Conservation (phyloP, 148 eudicot species). For the Drosera capensis region DNA sequence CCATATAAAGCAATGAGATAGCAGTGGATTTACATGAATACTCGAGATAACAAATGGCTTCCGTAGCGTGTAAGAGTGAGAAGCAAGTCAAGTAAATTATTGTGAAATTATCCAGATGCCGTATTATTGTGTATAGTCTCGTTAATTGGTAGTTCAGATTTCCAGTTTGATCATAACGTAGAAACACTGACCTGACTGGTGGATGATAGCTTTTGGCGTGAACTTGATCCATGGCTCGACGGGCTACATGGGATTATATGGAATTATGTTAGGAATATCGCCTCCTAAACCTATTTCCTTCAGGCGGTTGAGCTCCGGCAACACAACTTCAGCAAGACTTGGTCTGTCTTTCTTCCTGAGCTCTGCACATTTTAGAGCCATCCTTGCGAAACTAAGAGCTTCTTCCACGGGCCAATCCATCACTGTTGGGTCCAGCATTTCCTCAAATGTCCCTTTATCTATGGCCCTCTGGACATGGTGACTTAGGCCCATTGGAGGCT, state of each 20-base stretch:
- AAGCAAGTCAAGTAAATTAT: no score
- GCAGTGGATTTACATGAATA: no score
- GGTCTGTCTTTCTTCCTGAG: constrained; percentile 18
- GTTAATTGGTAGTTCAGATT: no score
- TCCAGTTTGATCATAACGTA: no score
- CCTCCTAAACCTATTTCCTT: constrained; percentile 1
- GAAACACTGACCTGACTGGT: background rate
- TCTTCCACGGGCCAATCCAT: constrained; percentile 14
- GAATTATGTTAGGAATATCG: background rate
- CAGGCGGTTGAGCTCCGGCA: constrained; percentile 13
- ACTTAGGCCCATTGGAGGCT: constrained; percentile 15
- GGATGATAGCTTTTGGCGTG: background rate
- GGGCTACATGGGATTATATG: background rate
- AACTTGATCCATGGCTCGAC: background rate
- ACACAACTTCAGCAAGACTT: constrained; percentile 9
- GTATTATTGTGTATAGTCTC: no score
- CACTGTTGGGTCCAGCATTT: constrained; percentile 11
- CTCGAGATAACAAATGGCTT: no score
- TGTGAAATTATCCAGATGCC: no score
- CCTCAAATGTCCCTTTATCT: constrained; percentile 7
- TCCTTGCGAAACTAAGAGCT: constrained; percentile 7
- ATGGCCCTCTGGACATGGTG: constrained; percentile 11
- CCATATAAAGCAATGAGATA: no score
- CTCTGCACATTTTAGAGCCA: constrained; percentile 12
- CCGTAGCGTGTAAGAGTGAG: no score